phyloP scores from a whole-genome alignment of 306 rosid species.

The Dalbergia cochinchinensis region DNA sequence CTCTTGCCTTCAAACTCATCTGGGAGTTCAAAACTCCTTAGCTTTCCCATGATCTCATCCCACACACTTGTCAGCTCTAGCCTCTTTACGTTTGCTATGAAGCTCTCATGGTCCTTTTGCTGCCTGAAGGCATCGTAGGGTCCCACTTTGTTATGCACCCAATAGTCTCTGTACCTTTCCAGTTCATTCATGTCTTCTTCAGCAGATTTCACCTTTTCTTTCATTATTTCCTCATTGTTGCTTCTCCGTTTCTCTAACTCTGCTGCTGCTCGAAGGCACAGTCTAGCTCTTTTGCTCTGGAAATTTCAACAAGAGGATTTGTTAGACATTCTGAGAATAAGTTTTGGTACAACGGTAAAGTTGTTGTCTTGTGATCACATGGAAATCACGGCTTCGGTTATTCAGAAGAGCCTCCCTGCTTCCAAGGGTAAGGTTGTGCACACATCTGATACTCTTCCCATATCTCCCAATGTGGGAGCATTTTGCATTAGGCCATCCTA shows the following conservation, averaged over 20 bases:
- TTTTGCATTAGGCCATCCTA: too few relatives aligned
- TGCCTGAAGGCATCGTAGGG: slow-evolving; percentile 75
- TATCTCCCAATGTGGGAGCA: too few relatives aligned
- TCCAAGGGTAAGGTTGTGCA: too few relatives aligned
- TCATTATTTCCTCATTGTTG: slow-evolving; percentile 36
- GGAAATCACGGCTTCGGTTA: too few relatives aligned
- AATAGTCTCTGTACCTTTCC: slow-evolving; percentile 41
- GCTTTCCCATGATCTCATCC: slow-evolving; percentile 73
- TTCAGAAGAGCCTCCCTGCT: too few relatives aligned
- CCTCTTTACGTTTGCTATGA: slow-evolving; percentile 67
- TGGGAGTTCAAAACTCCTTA: slow-evolving; percentile 61
- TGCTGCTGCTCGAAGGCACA: slow-evolving; percentile 75
- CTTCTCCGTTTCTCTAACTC: slow-evolving; percentile 52
- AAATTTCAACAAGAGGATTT: slow-evolving; percentile 15
- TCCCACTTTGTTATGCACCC: slow-evolving; percentile 39
- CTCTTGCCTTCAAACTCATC: slow-evolving; percentile 61
- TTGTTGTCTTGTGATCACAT: too few relatives aligned
- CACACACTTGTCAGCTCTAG: slow-evolving; percentile 58
- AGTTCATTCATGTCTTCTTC: slow-evolving; percentile 32
- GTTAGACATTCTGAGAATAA: too few relatives aligned
- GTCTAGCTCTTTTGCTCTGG: slow-evolving; percentile 68
- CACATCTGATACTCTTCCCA: too few relatives aligned
- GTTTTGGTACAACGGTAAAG: too few relatives aligned
- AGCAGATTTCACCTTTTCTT: neutral
- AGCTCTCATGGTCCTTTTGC: slow-evolving; percentile 52